Base-by-base conservation (phyloP, 1,284 basidiomycete species). In the Mycena sp. region DNA sequence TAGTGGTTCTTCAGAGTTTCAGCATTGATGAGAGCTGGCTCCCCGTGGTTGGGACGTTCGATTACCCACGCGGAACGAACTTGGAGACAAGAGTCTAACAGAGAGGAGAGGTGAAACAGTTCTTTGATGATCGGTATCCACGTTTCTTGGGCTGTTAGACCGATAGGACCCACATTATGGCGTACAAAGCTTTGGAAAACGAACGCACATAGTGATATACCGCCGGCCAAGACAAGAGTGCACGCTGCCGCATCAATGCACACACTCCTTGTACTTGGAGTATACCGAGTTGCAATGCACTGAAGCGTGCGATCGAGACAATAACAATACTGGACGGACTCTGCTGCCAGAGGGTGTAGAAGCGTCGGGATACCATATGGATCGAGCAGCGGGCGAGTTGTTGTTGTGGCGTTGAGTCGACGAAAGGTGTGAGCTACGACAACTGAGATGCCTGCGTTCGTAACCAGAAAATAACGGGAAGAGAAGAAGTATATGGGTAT, bases 11-110 rank as follows among this genome's bases (percentile, higher is more conserved):
- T 69, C 41, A 68, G 29, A 25, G 50, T 26, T 40, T 65, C 49
- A 25, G 65, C 66, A 25, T 71, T 71, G 32, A 68, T 3, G 12
- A 68, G 32, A 1, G 49, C 69, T 14, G 64, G 19, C 5, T 67
- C 64, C 6, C 69, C 69, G 17, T 70, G 67, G 46, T 70, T 68
- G 6, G 67, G 69, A 4, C 62, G 62, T 16, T 70, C 67, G n/a
- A 70, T 29, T 3, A 58, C 64, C 69, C 69, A 70, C 30, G 45
- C 56, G 4, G 64, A 63, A n/a, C 29, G 43, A 14, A 70, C 50
- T 43, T 61, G 53, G 23, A 60, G 23, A n/a, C 37, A 10, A 43
- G 45, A 43, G 6, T 50, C 21, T 25, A 38, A 43, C 21, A 30
- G 19, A 19, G 59, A 50, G 6, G 49, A 52, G 6, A 40, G 25